Evolutionary conservation across 1,284 basidiomycete species (phyloP).

Genomic region (Athelia psychrophila): DNA sequence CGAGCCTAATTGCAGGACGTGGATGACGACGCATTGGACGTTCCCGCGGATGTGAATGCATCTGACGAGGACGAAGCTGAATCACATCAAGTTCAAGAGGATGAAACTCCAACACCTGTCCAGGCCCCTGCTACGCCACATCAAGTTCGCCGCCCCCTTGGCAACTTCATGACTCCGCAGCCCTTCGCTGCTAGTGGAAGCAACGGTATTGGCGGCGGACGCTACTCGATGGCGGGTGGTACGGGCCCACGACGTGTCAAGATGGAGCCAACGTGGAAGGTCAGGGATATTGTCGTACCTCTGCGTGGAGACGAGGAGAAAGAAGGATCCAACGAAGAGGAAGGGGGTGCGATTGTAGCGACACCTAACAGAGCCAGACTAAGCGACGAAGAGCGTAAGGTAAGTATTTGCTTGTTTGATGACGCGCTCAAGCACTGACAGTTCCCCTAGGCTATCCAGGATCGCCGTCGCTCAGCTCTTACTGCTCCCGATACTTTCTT

Average conservation of each 20-base stretch:
- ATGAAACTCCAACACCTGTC: slow-evolving; percentile 4
- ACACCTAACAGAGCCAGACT: slow-evolving; percentile 22
- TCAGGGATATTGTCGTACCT: slow-evolving; percentile 50
- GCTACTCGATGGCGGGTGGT: slow-evolving; percentile 36
- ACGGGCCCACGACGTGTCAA: slow-evolving; percentile 41
- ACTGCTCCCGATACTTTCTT: slow-evolving; percentile 50
- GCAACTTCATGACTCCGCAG: slow-evolving; percentile 7
- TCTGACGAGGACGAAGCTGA: slow-evolving; percentile 3
- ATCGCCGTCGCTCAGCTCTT: slow-evolving; percentile 54
- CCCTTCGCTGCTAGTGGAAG: slow-evolving; percentile 10
- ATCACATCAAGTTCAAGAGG: slow-evolving; percentile 4
- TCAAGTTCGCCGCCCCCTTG: background rate
- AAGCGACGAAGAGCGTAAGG: slow-evolving; percentile 51
- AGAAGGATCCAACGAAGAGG: background rate
- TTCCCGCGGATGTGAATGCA: background rate
- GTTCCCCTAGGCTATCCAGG: slow-evolving; percentile 48
- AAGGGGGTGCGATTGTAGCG: slow-evolving; percentile 4
- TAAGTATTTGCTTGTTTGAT: slow-evolving; percentile 14
- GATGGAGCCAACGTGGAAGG: slow-evolving; percentile 49
- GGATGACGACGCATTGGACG: background rate
- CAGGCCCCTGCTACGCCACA: background rate
- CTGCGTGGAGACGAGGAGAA: background rate
- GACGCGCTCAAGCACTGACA: background rate
- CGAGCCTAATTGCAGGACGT: too few relatives aligned
- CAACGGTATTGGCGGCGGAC: slow-evolving; percentile 7